Conservation (phyloP, 495 filamentous ascomycete genomes). For the Trichocladium antarcticum region DNA sequence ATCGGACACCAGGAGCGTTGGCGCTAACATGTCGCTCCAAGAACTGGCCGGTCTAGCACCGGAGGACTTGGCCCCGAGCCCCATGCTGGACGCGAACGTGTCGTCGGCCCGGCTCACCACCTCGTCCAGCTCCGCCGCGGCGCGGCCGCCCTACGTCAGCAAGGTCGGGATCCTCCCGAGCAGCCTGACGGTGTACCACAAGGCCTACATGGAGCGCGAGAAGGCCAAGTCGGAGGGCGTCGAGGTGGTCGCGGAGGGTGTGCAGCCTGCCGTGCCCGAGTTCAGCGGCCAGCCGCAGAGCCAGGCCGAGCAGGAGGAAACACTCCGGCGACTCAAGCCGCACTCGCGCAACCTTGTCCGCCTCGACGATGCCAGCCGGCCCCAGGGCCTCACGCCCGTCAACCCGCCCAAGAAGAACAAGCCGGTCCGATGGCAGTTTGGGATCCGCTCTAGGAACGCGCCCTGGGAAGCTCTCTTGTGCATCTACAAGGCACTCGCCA, state of each 20-base stretch:
- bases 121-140: conserved; percentile 35
- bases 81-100: conserved; percentile 27
- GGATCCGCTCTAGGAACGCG: conserved; percentile 84
- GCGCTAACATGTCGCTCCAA: background rate
- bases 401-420: conserved; percentile 53
- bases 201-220: conserved; percentile 71
- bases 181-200: conserved; percentile 79
- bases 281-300: conserved; percentile 45
- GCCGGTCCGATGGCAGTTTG: conserved; percentile 90
- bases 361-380: conserved; percentile 51
- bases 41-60: conserved; percentile 11
- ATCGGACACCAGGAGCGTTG: background rate
- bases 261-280: conserved; percentile 35
- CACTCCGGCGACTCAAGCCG: conserved; percentile 64
- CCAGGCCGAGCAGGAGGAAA: conserved; percentile 64
- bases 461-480: conserved; percentile 88
- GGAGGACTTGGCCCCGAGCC: conserved; percentile 22
- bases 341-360: conserved; percentile 53
- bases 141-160: conserved; percentile 49
- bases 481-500: conserved; percentile 78
- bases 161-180: conserved; percentile 85
- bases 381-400: conserved; percentile 51
- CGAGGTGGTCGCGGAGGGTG: conserved; percentile 27
- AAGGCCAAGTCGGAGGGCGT: conserved; percentile 36
- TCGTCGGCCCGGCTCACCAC: conserved; percentile 36